Percentiles rank a stretch among this genome's conserved stretches.
phyloP scores from a whole-genome alignment of 768 basidiomycete genomes.

The Gymnopilus dilepis region DNA sequence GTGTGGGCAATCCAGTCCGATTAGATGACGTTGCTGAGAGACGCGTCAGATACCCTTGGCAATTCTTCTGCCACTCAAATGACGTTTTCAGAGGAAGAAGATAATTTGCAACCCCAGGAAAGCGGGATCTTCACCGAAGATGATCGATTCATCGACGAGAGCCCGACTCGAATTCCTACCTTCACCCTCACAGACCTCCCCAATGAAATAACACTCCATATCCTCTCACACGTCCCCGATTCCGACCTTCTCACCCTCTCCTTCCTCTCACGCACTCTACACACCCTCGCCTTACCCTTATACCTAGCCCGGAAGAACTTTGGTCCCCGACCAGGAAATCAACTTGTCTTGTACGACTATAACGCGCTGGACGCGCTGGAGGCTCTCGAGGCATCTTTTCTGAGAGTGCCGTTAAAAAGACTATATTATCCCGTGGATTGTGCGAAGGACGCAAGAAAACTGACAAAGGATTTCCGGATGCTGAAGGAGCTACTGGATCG shows the following conservation, averaged over 20 bases:
- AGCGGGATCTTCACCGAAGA: neutral
- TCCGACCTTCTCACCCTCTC: conserved; percentile 28
- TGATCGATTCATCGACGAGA: neutral
- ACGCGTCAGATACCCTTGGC: no score
- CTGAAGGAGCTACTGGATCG: neutral
- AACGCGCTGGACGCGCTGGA: conserved; percentile 23
- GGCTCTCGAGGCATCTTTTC: conserved; percentile 26
- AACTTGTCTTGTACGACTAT: conserved; percentile 27
- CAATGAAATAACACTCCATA: conserved; percentile 33
- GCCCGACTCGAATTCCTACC: neutral
- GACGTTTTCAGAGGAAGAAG: no score
- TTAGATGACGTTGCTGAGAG: no score
- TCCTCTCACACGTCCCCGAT: conserved; percentile 27
- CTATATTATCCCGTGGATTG: conserved; percentile 14
- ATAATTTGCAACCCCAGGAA: no score
- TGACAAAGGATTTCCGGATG: conserved; percentile 2
- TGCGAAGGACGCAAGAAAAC: conserved; percentile 2
- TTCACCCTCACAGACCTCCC: conserved; percentile 30
- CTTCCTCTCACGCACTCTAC: conserved; percentile 28
- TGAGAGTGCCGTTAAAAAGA: conserved; percentile 21
- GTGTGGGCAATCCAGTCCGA: no score
- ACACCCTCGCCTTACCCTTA: conserved; percentile 32
- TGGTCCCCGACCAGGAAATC: conserved; percentile 18
- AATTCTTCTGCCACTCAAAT: no score
- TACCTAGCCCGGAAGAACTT: conserved; percentile 30